Base-by-base conservation (phyloP, 2,329 filamentous ascomycete genomes). In the Aureobasidium sp. region DNA sequence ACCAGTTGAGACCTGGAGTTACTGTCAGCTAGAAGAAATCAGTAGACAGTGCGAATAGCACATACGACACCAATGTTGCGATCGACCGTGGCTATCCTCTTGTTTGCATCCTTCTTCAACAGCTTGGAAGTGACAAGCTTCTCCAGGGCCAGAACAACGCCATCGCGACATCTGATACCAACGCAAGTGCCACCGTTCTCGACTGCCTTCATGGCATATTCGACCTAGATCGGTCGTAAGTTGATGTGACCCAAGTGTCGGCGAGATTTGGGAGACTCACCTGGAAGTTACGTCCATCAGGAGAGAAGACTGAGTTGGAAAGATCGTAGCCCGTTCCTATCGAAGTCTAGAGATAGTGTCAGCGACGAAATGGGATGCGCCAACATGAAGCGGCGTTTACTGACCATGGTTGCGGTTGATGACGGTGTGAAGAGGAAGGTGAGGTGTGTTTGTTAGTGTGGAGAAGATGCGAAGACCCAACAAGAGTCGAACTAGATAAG, bases 271-370 rank as follows among this genome's bases (percentile, higher is more conserved):
- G 15, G 29, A 53, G 47, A 11, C 61, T 65, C 74, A 95, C 91
- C 79, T 99, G 94, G 78, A 99, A 99, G 78, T 99, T 99, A 70
- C 94, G 90, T 74, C 94, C 94, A 80, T 99, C 94, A 68, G 94
- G 94, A 53, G 94, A 97, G 83, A 97, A 99, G 81, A 97, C 95
- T 73, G 94, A 97, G 85, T 99, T 99, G 76, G 91, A 91, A 72
- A 99, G 88, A 86, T 99, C 94, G 81, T 99, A 99, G 74, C 94
- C 94, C 72, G 94, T 99, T 75, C 94, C 94, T 89, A 99, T 99
- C 74, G 94, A 99, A 73, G 94, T 99, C 94, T 99, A 50, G 13
- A 30, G 55, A 47, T 25, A 25, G 9, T 30, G 48, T 52, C 36
- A 59, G 57, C 29, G 21, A 50, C 30, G 13, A 32, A 29, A n/a